phyloP scores from a whole-genome alignment of 2,329 filamentous ascomycete species.

The Cladorrhinum sp. region DNA sequence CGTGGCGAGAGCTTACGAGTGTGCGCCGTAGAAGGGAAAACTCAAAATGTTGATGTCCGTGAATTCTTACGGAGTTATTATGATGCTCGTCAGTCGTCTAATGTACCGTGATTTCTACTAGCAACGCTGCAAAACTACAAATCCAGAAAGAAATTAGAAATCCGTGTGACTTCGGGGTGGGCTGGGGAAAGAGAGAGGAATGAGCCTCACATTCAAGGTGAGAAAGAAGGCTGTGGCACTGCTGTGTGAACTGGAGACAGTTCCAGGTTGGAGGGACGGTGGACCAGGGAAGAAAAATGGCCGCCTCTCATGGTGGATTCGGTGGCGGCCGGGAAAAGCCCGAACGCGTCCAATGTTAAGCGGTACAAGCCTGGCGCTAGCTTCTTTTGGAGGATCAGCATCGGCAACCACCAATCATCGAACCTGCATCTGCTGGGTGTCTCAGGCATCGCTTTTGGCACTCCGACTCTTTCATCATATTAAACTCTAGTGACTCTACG shows the following conservation, averaged over 20 bases:
- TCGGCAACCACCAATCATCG: not conserved
- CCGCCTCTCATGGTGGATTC: not conserved
- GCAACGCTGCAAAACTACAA: not conserved
- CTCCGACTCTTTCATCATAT: not conserved
- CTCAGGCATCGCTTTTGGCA: not conserved
- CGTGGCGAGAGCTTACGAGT: slow-evolving; percentile 34
- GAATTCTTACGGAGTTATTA: slow-evolving; percentile 3
- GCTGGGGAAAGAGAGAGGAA: slow-evolving; percentile 3
- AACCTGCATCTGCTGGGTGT: not conserved
- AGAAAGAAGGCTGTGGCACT: slow-evolving; percentile 13
- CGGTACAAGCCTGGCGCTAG: not conserved
- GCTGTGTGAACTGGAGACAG: slow-evolving; percentile 1
- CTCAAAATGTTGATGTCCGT: slow-evolving; percentile 5
- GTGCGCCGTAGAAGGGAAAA: slow-evolving; percentile 8
- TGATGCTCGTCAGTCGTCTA: too few relatives aligned
- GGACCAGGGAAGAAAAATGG: slow-evolving; percentile 8
- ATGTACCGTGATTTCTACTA: not conserved
- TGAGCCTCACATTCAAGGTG: slow-evolving; percentile 15
- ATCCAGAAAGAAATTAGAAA: not conserved
- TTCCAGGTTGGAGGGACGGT: not conserved
- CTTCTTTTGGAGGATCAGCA: not conserved
- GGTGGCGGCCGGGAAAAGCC: slow-evolving; percentile 2
- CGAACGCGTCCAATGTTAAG: slow-evolving; percentile 6
- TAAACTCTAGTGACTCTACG: too few relatives aligned
- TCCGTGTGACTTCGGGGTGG: slow-evolving; percentile 10